Evolutionary conservation across 2,329 filamentous ascomycete genomes (phyloP).

Genomic region (Botrytis squamosa): DNA sequence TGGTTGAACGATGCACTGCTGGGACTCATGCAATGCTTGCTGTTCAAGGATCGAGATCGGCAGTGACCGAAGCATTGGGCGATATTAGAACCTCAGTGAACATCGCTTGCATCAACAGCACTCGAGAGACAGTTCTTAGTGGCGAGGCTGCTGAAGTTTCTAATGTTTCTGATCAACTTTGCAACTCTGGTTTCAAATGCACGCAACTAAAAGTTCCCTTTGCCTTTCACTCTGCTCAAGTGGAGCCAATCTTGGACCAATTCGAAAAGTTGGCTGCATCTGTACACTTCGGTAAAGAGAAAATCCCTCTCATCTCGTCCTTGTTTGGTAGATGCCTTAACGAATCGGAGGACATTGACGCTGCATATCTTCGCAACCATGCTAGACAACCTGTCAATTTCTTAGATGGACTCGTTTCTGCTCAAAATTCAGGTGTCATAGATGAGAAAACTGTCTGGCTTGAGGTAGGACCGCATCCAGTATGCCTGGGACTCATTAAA

Average conservation of each 20-base stretch:
- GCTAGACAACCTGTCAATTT: constrained; percentile 65
- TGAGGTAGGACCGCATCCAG: constrained; percentile 72
- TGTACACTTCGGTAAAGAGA: constrained; percentile 55
- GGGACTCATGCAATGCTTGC: constrained; percentile 67
- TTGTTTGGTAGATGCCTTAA: constrained; percentile 58
- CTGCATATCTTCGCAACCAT: constrained; percentile 62
- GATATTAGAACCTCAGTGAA: constrained; percentile 11
- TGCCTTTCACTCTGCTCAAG: constrained; percentile 64
- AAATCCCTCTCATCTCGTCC: constrained; percentile 64
- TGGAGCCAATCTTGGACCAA: constrained; percentile 59
- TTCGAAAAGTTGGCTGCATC: constrained; percentile 54
- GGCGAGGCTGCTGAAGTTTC: constrained; percentile 38
- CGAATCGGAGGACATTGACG: constrained; percentile 54
- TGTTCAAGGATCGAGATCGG: constrained; percentile 49
- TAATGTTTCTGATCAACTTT: constrained; percentile 47
- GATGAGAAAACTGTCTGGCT: constrained; percentile 68
- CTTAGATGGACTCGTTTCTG: constrained; percentile 57
- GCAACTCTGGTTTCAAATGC: constrained; percentile 45
- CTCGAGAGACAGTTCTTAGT: constrained; percentile 40
- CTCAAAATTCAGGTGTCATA: constrained; percentile 57
- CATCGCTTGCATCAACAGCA: constrained; percentile 22
- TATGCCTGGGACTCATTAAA: constrained; percentile 68
- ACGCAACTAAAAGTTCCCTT: constrained; percentile 62
- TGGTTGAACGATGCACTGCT: constrained; percentile 63
- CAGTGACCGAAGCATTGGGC: constrained; percentile 29